Evolutionary conservation across 768 basidiomycete genomes (phyloP), one percentile per base, ranked within the genome.

Genomic region (Obba rivulosa): DNA sequence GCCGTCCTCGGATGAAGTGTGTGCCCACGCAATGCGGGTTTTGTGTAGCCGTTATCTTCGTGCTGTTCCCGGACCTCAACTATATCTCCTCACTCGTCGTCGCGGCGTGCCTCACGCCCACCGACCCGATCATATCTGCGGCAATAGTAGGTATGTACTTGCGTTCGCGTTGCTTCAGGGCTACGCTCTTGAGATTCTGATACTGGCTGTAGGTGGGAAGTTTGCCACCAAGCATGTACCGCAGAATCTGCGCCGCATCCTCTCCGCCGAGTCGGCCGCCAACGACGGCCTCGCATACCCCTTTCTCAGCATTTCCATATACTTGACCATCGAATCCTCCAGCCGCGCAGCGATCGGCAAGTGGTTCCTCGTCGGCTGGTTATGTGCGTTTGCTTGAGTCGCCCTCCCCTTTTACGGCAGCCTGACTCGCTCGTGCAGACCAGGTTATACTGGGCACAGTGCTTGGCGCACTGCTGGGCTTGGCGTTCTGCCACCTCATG

Each of bases 261-360:
- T 96, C 7, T 79, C 87, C 0, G 91, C 90, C 0, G 95, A 98
- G 66, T 89, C 88, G 4, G 96, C 94, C 0, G 85, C 90, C 7
- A 99, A 99, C 65, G 96, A 98, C 57, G 96, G 96, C 2, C 76
- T 97, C 13, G 92, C 94, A 2, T 96, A 94, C 64, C 93, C 93
- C 0, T 97, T 97, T 64, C 72, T 97, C 47, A 78, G 80, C 22
- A 75, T 98, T 45, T 81, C 94, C 2, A 74, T 98, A 9, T 97
- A 95, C 63, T 73, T 98, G 40, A 84, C 83, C 9, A 55, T 92
- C 4, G 90, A 95, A 53, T 60, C 74, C 0, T 77, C 82, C 3
- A 73, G 68, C 13, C 66, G 72, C 0, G 73, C 73, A 9, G 91
- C 92, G 4, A 69, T 96, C 28, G 81, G 74, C 11, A 79, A 92